Conservation (phyloP, 1,284 basidiomycete genomes). For the Ceratobasidium sp. region DNA sequence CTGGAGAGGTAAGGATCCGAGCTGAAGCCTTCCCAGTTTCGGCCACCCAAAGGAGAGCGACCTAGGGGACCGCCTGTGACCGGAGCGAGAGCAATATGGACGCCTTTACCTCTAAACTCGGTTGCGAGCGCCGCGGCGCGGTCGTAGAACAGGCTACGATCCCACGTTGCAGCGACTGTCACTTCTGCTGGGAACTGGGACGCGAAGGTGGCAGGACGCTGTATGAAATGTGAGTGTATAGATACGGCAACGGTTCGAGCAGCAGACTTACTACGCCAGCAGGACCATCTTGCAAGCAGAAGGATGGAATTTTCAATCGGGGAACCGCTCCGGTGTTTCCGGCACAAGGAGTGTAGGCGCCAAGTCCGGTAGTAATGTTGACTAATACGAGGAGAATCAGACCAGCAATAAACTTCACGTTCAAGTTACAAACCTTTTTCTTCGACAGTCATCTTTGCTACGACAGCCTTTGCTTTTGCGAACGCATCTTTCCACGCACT, state of each 20-base stretch:
- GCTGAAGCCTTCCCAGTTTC: constrained; percentile 62
- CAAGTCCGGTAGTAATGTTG: constrained; percentile 32
- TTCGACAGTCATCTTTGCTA: constrained; percentile 42
- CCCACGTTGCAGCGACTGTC: constrained; percentile 47
- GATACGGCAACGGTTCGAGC: no score
- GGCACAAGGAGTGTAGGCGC: constrained; percentile 50
- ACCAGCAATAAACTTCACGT: background rate
- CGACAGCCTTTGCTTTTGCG: constrained; percentile 29
- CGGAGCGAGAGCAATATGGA: constrained; percentile 66
- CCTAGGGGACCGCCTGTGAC: constrained; percentile 60
- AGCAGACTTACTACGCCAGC: constrained; percentile 59
- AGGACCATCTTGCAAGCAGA: constrained; percentile 75
- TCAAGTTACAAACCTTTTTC: constrained; percentile 26
- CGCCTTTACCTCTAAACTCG: constrained; percentile 85
- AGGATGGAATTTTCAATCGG: constrained; percentile 65
- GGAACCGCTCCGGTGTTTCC: constrained; percentile 53
- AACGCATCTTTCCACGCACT: constrained; percentile 39
- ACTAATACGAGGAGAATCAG: constrained; percentile 4
- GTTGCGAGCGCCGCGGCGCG: constrained; percentile 78
- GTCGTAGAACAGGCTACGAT: constrained; percentile 72
- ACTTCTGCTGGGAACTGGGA: constrained; percentile 34
- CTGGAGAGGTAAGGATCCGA: constrained; percentile 58
- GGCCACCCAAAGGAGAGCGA: constrained; percentile 57
- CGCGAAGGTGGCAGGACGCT: constrained; percentile 21
- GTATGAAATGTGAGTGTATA: background rate